phyloP scores from a whole-genome alignment of 2,329 filamentous ascomycete genomes.

The Diaporthe capsici region DNA sequence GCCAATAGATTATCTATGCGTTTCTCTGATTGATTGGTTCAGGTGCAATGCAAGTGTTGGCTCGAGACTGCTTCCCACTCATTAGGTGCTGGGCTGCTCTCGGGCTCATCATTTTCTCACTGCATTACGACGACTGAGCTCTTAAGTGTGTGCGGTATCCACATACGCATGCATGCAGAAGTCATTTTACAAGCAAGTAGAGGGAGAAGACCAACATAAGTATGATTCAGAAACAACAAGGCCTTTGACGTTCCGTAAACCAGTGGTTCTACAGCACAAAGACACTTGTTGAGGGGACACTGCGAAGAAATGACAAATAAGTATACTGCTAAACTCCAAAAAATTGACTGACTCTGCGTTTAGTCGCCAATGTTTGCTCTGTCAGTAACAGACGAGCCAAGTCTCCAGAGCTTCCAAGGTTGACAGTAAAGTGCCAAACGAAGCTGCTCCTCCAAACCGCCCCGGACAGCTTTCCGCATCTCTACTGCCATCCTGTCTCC shows the following conservation, averaged over 20 bases:
- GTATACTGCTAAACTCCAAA: neutral
- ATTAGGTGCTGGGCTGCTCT: too few species aligned
- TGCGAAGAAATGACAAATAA: neutral
- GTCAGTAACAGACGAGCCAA: neutral
- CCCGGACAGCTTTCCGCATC: neutral
- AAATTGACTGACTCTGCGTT: neutral
- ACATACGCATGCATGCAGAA: too few species aligned
- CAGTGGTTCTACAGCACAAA: neutral
- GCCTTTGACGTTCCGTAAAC: neutral
- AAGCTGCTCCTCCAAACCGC: neutral
- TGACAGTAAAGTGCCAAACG: neutral
- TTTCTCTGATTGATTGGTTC: too few species aligned
- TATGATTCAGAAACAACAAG: neutral
- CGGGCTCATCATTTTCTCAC: too few species aligned
- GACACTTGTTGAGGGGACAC: neutral
- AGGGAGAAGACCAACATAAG: neutral
- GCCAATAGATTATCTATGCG: too few species aligned
- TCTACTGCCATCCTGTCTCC: neutral
- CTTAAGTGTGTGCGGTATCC: too few species aligned
- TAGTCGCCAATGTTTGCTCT: neutral
- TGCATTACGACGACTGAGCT: too few species aligned
- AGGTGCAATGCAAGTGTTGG: too few species aligned
- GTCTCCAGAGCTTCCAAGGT: neutral
- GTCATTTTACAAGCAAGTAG: too few species aligned
- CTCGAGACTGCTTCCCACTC: too few species aligned